Evolutionary conservation across 495 filamentous ascomycete species (phyloP).

Genomic region (Penicillium verhagenii): DNA sequence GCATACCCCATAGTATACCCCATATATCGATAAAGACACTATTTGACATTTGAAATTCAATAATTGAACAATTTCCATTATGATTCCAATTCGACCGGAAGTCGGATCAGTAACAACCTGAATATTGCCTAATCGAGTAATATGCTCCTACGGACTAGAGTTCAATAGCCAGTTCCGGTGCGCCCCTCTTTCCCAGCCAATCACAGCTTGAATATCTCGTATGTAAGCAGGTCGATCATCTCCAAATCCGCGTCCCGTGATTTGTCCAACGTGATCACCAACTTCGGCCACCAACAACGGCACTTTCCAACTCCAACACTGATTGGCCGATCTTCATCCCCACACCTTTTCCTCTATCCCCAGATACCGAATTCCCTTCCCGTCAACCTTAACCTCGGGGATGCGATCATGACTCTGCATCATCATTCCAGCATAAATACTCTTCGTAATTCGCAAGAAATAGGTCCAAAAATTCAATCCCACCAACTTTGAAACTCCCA

Average conservation of each 20-base stretch:
- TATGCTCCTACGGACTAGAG: not conserved
- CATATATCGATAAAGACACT: not conserved
- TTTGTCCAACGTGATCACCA: not conserved
- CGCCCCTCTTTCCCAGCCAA: not conserved
- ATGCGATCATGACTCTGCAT: constrained; percentile 6
- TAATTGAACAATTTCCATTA: no score
- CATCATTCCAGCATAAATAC: constrained; percentile 14
- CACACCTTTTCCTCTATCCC: constrained; percentile 4
- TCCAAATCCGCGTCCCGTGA: not conserved
- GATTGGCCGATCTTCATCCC: not conserved
- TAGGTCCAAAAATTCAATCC: not conserved
- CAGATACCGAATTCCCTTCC: constrained; percentile 35
- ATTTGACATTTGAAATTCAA: no score
- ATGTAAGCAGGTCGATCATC: not conserved
- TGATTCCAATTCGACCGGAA: no score
- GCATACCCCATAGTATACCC: not conserved
- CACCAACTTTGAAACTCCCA: not conserved
- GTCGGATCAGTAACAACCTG: not conserved
- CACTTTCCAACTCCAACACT: constrained; percentile 1
- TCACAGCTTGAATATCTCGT: not conserved
- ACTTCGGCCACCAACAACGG: constrained; percentile 10
- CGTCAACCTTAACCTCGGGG: constrained; percentile 35
- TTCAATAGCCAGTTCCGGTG: no score
- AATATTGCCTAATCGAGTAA: not conserved
- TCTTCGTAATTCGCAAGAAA: not conserved